Evolutionary conservation across 2,329 filamentous ascomycete genomes (phyloP).

Genomic region (Fusarium verticillioides): DNA sequence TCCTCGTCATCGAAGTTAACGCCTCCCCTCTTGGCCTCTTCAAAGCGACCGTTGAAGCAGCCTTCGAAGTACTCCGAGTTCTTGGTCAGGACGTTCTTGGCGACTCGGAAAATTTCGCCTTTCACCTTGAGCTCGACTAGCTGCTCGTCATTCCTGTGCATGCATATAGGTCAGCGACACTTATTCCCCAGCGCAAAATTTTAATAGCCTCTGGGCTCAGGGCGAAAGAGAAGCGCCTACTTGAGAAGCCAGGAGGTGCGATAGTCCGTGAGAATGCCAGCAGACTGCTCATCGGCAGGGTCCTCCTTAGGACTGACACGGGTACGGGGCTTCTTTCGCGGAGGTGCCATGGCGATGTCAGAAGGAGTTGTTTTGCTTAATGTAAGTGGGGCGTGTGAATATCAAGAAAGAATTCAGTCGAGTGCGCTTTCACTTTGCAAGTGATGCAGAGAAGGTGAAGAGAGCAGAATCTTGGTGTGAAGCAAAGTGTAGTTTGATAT

Average conservation of each 20-base stretch:
- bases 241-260: slow-evolving; percentile 51
- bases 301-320: slow-evolving; percentile 26
- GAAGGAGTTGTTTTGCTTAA: not conserved
- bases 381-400: not conserved
- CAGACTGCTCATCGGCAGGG: slow-evolving; percentile 34
- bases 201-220: not conserved
- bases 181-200: not conserved
- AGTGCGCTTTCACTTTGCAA: not conserved
- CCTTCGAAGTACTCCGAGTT: slow-evolving; percentile 51
- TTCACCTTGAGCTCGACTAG: slow-evolving; percentile 46
- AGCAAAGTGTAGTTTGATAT: not conserved
- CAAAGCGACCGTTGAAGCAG: slow-evolving; percentile 44
- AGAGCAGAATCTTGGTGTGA: not conserved
- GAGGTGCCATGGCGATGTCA: slow-evolving; percentile 20
- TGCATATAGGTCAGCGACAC: slow-evolving; percentile 4
- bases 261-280: slow-evolving; percentile 45
- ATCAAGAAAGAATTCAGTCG: not conserved
- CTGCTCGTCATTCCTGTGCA: slow-evolving; percentile 45
- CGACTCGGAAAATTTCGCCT: slow-evolving; percentile 46
- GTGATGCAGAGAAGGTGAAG: not conserved
- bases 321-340: slow-evolving; percentile 35
- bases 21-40: slow-evolving; percentile 43
- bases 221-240: slow-evolving; percentile 37
- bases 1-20: slow-evolving; percentile 47
- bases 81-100: slow-evolving; percentile 46